These are phyloP conservation scores for Mucor mucedo DNA, from an alignment of 371 early-diverging fungal genomes.

Conservation along the genomic window DNA sequence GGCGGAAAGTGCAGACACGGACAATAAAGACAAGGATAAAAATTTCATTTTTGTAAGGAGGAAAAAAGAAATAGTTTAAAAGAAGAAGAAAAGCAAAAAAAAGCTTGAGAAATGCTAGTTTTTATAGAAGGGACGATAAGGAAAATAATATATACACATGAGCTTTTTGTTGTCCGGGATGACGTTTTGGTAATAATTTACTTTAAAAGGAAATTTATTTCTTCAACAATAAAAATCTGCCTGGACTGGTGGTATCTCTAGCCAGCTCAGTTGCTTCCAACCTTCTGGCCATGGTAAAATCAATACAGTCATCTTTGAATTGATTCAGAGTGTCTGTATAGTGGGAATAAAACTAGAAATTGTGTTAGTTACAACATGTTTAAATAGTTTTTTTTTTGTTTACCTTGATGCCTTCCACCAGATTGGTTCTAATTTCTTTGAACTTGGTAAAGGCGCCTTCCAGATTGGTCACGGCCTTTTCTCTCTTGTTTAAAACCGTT, in stretches of 20 bases:
- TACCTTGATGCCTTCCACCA: constrained; percentile 73
- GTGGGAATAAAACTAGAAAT: constrained; percentile 70
- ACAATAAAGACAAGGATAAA: constrained; percentile 30
- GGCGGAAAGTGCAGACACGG: constrained; percentile 31
- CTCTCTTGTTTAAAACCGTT: constrained; percentile 57
- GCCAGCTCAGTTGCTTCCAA: constrained; percentile 69
- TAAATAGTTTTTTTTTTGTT: neutral
- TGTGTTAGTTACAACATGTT: neutral
- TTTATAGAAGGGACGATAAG: constrained; percentile 3
- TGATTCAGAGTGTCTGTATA: constrained; percentile 66
- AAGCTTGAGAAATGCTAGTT: neutral
- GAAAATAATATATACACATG: neutral
- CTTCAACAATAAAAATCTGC: constrained; percentile 12
- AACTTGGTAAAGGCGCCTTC: constrained; percentile 70
- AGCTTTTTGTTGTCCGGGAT: neutral
- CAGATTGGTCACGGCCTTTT: constrained; percentile 71
- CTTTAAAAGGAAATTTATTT: constrained; percentile 18
- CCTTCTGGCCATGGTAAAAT: constrained; percentile 72
- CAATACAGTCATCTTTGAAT: constrained; percentile 66
- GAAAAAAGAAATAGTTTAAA: constrained; percentile 5
- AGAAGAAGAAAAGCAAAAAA: neutral
- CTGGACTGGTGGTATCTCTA: constrained; percentile 35
- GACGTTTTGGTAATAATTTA: constrained; percentile 4
- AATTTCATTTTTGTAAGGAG: constrained; percentile 24
- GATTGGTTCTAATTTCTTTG: constrained; percentile 65